Evolutionary conservation across 768 basidiomycete species (phyloP).

Genomic region (Lanmaoa rubissima): DNA sequence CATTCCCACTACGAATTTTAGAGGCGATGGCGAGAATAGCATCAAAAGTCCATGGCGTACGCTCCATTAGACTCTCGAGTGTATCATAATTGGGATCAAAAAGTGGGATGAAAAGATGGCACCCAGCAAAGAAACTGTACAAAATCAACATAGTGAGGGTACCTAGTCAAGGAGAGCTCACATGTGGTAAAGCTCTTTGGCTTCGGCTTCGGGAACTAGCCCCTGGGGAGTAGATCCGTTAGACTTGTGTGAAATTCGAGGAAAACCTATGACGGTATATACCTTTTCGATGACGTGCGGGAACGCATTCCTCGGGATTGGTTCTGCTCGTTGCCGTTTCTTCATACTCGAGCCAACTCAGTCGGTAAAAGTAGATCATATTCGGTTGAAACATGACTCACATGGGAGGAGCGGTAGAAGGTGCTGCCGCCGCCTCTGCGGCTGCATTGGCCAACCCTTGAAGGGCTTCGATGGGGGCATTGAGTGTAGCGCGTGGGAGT

Average conservation of each 20-base stretch:
- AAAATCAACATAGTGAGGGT: constrained; percentile 3
- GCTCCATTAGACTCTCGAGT: constrained; percentile 87
- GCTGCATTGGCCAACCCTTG: constrained; percentile 95
- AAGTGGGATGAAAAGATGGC: constrained; percentile 93
- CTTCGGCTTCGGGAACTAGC: constrained; percentile 81
- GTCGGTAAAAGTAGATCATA: neutral
- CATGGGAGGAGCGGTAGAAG: constrained; percentile 65
- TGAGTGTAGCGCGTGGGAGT: constrained; percentile 76
- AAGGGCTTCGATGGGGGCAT: constrained; percentile 91
- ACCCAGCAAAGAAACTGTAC: constrained; percentile 89
- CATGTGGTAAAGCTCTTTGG: constrained; percentile 91
- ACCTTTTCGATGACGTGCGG: constrained; percentile 90
- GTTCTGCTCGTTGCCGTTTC: constrained; percentile 82
- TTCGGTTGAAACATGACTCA: constrained; percentile 20
- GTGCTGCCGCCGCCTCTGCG: constrained; percentile 84
- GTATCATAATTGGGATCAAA: constrained; percentile 94
- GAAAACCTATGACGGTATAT: neutral
- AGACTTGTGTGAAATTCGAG: neutral
- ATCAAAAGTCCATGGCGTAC: constrained; percentile 95
- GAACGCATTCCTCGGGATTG: constrained; percentile 81
- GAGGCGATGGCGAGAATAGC: constrained; percentile 89
- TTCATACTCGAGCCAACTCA: constrained; percentile 44
- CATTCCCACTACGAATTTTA: constrained; percentile 89
- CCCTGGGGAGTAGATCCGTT: constrained; percentile 46
- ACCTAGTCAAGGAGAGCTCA: constrained; percentile 37